Percentiles rank a stretch among this genome's conserved stretches.
Conservation (phyloP, 148 eudicot genomes). For the Spergularia bocconei region DNA sequence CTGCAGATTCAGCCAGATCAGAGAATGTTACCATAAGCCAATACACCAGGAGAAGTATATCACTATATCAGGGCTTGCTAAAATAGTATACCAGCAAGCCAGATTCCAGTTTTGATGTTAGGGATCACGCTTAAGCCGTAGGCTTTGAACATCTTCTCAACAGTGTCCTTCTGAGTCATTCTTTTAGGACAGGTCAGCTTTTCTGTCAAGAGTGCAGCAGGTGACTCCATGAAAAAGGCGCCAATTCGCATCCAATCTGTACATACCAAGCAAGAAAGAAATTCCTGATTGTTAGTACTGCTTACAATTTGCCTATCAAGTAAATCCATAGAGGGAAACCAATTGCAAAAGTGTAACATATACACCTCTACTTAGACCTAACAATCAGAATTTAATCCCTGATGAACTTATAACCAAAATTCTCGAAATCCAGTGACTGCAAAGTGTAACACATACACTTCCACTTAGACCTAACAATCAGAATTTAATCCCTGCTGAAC, state of each 20-base stretch:
- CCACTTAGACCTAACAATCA: neutral
- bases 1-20: slow-evolving; percentile 36
- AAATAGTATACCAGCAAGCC: slow-evolving; percentile 73
- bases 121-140: slow-evolving; percentile 57
- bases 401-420: neutral
- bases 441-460: too few relatives aligned
- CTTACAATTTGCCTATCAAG: neutral
- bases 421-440: neutral
- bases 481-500: neutral
- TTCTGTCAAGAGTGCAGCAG: slow-evolving; percentile 70
- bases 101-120: slow-evolving; percentile 81
- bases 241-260: slow-evolving; percentile 94
- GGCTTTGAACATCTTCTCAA: slow-evolving; percentile 46
- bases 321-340: too few relatives aligned
- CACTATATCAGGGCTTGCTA: neutral
- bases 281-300: neutral
- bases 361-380: neutral
- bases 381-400: neutral
- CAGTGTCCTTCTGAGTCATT: slow-evolving; percentile 31
- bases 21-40: neutral
- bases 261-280: slow-evolving; percentile 6
- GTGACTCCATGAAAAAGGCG: slow-evolving; percentile 65
- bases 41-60: neutral
- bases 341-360: too few relatives aligned
- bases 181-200: slow-evolving; percentile 46